These are phyloP conservation scores for Cnidoscolus chayamansa DNA, from an alignment of 441 rosid genomes.

Conservation along the genomic window DNA sequence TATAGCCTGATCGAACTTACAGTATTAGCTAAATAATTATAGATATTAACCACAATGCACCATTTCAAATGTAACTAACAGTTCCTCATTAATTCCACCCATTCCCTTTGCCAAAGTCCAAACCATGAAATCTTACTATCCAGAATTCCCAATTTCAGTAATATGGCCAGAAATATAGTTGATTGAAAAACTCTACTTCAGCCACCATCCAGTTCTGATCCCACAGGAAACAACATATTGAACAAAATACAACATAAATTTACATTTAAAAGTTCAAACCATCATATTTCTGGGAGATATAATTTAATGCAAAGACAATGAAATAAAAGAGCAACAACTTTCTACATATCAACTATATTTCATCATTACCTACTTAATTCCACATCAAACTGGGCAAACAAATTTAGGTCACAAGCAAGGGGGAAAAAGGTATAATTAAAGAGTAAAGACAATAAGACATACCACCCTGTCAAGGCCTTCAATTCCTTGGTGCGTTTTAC, in stretches of 20 bases:
- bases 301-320: not conserved
- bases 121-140: not conserved
- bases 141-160: not conserved
- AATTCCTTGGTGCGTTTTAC: slow-evolving; percentile 88
- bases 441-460: slow-evolving; percentile 28
- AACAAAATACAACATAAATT: not conserved
- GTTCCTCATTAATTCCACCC: not conserved
- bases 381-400: slow-evolving; percentile 1
- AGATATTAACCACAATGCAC: not conserved
- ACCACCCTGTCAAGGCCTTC: slow-evolving; percentile 87
- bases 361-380: not conserved
- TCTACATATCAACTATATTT: not conserved
- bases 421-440: slow-evolving; percentile 11
- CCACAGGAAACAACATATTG: slow-evolving; percentile 6
- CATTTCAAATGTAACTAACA: not conserved
- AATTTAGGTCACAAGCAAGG: slow-evolving; percentile 13
- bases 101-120: not conserved
- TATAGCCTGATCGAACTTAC: not conserved
- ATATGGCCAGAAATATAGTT: not conserved
- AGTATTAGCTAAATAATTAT: not conserved
- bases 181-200: not conserved
- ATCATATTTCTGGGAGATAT: not conserved
- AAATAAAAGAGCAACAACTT: not conserved
- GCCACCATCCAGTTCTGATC: not conserved
- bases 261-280: not conserved